Evolutionary conservation across 192 early-diverging fungal species (phyloP), one percentile per base, ranked within the genome.

Genomic region (Paraglomus occultum): DNA sequence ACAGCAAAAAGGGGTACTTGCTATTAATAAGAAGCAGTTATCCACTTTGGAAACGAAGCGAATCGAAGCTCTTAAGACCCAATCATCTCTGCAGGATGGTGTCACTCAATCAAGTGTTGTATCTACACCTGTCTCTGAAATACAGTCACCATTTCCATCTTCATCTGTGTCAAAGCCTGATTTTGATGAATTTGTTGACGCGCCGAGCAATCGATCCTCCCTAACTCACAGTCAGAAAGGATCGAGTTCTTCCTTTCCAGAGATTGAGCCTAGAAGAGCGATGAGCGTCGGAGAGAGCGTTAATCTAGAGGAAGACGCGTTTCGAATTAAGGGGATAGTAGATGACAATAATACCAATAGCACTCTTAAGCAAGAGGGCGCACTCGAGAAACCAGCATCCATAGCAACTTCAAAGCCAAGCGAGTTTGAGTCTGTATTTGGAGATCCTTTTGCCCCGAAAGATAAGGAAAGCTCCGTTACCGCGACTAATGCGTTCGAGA

Each of bases 1-100:
- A 52, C 78, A 86, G 46, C 87, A 90, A 53, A 74, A 80, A 55
- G 79, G 85, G 54, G 66, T 85, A 51, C 61, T 88, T 6, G 88
- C 88, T 73, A 84, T 92, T 64, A 88, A 90, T 52, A 78, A 81
- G 46, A 79, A 88, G 52, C 81, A 88, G 59, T 72, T 90, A 8
- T 71, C 77, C 1, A 77, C 79, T 46, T 85, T 85, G 20, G 85
- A 87, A 31, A 78, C 75, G 10, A 88, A 92, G 51, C 82, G 88
- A 54, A 82, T 89, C 62, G 79, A 82, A 49, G 17, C 55, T 39
- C 46, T 17, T 12, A 59, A 57, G 50, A 70, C 67, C 9, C 58
- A 58, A 31, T 45, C 57, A 59, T 12, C 31, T 39, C 8, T 70
- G 11, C 23, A 70, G 47, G 46, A 59, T 38, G n/a, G 22, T 22